phyloP scores from a whole-genome alignment of 2,329 filamentous ascomycete genomes.

The Epichloe coenophiala region DNA sequence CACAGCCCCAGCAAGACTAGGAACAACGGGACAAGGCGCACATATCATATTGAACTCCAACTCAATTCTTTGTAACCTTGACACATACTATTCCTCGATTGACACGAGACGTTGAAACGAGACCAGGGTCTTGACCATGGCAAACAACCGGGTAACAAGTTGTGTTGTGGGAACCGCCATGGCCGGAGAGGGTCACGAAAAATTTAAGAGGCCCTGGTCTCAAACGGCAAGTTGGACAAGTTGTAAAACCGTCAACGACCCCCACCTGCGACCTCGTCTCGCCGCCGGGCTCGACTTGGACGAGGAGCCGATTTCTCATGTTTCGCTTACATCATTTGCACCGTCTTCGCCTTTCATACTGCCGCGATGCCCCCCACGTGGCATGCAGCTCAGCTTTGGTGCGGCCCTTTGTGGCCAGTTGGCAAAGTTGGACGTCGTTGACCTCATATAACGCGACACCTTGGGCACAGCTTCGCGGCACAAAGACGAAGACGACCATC shows the following conservation, averaged over 20 bases:
- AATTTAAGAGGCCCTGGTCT: background rate
- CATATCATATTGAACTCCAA: too few relatives aligned
- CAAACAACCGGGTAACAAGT: background rate
- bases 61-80: too few relatives aligned
- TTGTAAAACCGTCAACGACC: background rate
- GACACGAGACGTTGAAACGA: background rate
- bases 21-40: too few relatives aligned
- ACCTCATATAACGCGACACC: background rate
- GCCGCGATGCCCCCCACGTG: background rate
- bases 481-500: conserved; percentile 40
- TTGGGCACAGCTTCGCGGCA: conserved; percentile 25
- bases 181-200: too few relatives aligned
- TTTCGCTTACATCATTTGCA: conserved; percentile 6
- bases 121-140: background rate
- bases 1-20: too few relatives aligned
- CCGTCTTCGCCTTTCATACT: conserved; percentile 2
- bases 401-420: background rate
- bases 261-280: background rate
- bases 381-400: background rate
- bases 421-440: background rate
- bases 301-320: conserved; percentile 5
- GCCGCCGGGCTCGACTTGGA: background rate
- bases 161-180: too few relatives aligned
- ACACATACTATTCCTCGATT: too few relatives aligned
- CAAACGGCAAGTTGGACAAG: background rate